Evolutionary conservation across 1,284 basidiomycete genomes (phyloP).

Genomic region (Ustilago sp.): DNA sequence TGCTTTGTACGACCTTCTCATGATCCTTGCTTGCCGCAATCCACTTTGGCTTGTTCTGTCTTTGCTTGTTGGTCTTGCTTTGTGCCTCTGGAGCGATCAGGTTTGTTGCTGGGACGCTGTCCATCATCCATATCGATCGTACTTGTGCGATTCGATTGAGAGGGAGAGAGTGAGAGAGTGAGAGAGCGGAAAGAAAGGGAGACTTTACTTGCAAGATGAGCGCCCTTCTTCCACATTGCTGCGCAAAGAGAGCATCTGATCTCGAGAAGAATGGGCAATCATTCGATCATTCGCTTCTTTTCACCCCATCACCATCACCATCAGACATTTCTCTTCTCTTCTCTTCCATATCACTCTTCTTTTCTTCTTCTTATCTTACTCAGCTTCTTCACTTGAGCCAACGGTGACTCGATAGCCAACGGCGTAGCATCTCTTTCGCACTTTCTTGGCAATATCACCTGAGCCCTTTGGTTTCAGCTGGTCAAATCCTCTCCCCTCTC

Average conservation of each 20-base stretch:
- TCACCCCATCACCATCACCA: neutral
- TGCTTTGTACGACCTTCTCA: neutral
- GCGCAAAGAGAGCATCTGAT: conserved; percentile 5
- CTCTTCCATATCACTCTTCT: neutral
- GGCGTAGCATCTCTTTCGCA: conserved; percentile 2
- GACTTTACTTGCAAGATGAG: too few relatives aligned
- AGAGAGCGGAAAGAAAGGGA: too few relatives aligned
- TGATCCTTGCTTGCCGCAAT: too few relatives aligned
- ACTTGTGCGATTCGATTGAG: too few relatives aligned
- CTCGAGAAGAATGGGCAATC: neutral
- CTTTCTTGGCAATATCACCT: neutral
- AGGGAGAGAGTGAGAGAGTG: too few relatives aligned
- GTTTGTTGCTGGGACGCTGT: too few relatives aligned
- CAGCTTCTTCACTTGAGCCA: conserved; percentile 3
- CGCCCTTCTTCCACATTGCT: conserved; percentile 21
- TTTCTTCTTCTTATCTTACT: neutral
- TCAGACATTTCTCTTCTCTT: neutral
- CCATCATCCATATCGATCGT: too few relatives aligned
- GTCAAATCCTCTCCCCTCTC: neutral
- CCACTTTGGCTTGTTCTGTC: too few relatives aligned
- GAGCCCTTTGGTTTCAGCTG: neutral
- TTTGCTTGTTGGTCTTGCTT: too few relatives aligned
- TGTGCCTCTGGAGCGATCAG: too few relatives aligned
- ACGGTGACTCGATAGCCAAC: neutral
- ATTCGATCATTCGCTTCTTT: neutral